Percentiles rank a stretch among this genome's conserved stretches.
Conservation (phyloP, 1,284 basidiomycete species). For the Kwoniella shivajii region DNA sequence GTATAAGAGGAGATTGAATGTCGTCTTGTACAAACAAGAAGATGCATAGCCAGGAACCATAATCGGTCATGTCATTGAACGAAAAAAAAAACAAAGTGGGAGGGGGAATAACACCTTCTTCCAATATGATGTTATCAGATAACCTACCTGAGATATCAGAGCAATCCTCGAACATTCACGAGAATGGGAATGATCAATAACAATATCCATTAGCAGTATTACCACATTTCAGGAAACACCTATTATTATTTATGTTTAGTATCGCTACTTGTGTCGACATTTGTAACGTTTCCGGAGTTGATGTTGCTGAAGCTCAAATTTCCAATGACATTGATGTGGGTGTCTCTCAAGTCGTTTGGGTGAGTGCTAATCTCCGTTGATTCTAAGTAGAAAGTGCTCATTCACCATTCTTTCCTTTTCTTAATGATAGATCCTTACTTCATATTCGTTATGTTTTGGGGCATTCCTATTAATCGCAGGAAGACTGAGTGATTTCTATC, state of each 20-base stretch:
- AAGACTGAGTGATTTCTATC: slow-evolving; percentile 44
- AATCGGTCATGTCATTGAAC: too few relatives aligned
- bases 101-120: not conserved
- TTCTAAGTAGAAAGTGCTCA: too few relatives aligned
- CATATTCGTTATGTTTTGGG: slow-evolving; percentile 38
- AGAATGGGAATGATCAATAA: not conserved
- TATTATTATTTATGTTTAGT: slow-evolving; percentile 32
- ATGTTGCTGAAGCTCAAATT: slow-evolving; percentile 37
- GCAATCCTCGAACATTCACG: not conserved
- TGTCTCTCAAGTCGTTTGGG: slow-evolving; percentile 39
- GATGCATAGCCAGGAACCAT: too few relatives aligned
- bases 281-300: slow-evolving; percentile 34
- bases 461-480: slow-evolving; percentile 46
- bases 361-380: slow-evolving; percentile 15
- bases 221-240: slow-evolving; percentile 15
- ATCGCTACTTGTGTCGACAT: slow-evolving; percentile 37
- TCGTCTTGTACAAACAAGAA: too few relatives aligned
- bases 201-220: not conserved
- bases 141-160: not conserved
- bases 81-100: not conserved
- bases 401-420: not conserved
- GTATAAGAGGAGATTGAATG: too few relatives aligned
- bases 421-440: slow-evolving; percentile 35
- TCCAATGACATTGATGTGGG: slow-evolving; percentile 26
- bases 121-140: too few relatives aligned